Conservation (phyloP, 352 stramenopile genomes). For the Globisporangium carolinianum region DNA sequence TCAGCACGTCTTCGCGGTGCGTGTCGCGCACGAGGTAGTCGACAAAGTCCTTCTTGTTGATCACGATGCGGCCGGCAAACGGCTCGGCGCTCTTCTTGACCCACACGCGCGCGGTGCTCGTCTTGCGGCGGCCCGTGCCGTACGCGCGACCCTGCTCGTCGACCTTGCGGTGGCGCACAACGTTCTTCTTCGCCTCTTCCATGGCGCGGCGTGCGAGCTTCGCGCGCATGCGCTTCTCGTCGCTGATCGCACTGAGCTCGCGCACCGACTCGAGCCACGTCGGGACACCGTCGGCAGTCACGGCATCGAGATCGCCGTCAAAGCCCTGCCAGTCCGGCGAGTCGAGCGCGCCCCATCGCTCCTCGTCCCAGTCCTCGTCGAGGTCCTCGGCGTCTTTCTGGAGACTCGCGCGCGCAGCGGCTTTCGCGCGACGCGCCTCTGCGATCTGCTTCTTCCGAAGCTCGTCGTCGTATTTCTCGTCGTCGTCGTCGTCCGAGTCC, state of each 20-base stretch:
- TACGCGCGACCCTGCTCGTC: constrained; percentile 81
- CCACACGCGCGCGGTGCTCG: constrained; percentile 91
- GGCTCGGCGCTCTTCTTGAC: constrained; percentile 75
- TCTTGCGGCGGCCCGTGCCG: constrained; percentile 92
- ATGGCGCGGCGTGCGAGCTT: constrained; percentile 60
- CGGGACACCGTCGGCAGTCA: constrained; percentile 71
- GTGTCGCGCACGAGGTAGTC: constrained; percentile 91
- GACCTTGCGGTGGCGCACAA: constrained; percentile 58
- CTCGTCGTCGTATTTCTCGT: constrained; percentile 21
- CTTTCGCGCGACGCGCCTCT: constrained; percentile 12
- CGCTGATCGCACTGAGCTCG: constrained; percentile 52
- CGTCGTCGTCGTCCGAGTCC: constrained; percentile 26
- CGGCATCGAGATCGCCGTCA: constrained; percentile 64
- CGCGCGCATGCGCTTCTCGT: constrained; percentile 59
- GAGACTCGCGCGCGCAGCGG: constrained; percentile 16
- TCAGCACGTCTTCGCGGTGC: constrained; percentile 87
- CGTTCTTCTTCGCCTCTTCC: constrained; percentile 69
- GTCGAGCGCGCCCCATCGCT: constrained; percentile 55
- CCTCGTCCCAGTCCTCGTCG: constrained; percentile 60
- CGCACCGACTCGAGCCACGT: constrained; percentile 80
- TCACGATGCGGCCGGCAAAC: constrained; percentile 82
- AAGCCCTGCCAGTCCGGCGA: constrained; percentile 78
- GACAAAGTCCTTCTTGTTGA: constrained; percentile 94
- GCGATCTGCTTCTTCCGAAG: constrained; percentile 8
- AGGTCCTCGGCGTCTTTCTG: constrained; percentile 30